Conservation (phyloP, 306 rosid genomes). For the Cucurbita moschata region DNA sequence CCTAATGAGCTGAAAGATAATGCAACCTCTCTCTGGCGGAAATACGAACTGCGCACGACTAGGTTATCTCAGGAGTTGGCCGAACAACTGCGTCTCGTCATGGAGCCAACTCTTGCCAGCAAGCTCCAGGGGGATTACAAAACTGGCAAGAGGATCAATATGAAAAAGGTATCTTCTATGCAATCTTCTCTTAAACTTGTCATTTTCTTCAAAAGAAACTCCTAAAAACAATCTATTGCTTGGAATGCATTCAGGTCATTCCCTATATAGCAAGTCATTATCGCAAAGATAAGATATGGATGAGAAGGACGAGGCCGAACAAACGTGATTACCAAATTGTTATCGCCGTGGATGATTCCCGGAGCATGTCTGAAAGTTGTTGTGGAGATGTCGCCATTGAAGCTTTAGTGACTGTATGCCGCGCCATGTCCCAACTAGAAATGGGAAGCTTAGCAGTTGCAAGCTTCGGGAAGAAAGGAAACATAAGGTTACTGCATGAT, state of each 20-base stretch:
- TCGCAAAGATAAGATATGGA: constrained; percentile 83
- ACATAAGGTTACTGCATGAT: constrained; percentile 68
- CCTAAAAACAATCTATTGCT: not conserved
- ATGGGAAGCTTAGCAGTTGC: constrained; percentile 79
- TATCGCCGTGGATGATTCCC: constrained; percentile 90
- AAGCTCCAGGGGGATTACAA: constrained; percentile 90
- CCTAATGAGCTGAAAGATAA: constrained; percentile 21
- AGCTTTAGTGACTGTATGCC: constrained; percentile 83
- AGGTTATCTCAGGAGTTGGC: constrained; percentile 74
- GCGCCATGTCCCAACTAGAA: constrained; percentile 81
- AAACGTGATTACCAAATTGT: constrained; percentile 94
- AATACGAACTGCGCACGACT: constrained; percentile 57
- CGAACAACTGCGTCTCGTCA: constrained; percentile 80
- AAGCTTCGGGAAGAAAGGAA: constrained; percentile 81
- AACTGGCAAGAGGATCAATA: constrained; percentile 82
- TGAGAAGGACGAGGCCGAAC: constrained; percentile 76
- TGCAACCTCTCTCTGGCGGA: constrained; percentile 59
- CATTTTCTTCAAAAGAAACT: not conserved
- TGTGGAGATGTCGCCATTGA: constrained; percentile 69
- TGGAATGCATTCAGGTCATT: constrained; percentile 37
- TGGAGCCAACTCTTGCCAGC: constrained; percentile 86
- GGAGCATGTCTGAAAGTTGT: constrained; percentile 70
- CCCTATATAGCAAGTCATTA: constrained; percentile 74
- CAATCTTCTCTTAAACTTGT: not conserved
- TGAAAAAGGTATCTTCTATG: constrained; percentile 57